Evolutionary conservation across 179 eudicot genomes (phyloP).

Genomic region (Drosera spatulata): DNA sequence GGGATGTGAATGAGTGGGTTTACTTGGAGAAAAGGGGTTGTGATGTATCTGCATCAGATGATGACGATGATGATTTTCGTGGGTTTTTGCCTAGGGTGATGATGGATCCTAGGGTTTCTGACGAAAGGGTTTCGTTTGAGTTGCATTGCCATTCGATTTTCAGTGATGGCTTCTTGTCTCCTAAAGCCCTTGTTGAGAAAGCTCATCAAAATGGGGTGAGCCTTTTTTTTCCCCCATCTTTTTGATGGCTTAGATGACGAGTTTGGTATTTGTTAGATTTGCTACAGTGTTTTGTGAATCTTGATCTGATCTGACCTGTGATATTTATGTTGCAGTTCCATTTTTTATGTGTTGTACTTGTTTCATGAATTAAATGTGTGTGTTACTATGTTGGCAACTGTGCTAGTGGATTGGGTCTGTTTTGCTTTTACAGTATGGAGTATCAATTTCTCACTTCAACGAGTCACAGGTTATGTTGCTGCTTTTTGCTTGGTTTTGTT

Average conservation of each 20-base stretch:
- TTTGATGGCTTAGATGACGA: neutral
- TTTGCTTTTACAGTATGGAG: too few relatives aligned
- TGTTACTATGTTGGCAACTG: too few relatives aligned
- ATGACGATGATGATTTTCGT: slow-evolving; percentile 18
- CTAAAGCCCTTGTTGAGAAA: slow-evolving; percentile 81
- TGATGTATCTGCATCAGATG: slow-evolving; percentile 6
- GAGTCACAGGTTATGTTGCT: too few relatives aligned
- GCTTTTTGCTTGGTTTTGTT: too few relatives aligned
- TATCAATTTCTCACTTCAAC: too few relatives aligned
- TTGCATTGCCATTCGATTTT: slow-evolving; percentile 83
- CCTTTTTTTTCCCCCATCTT: neutral
- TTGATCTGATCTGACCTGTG: too few relatives aligned
- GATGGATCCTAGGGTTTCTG: slow-evolving; percentile 26
- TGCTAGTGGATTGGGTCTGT: too few relatives aligned
- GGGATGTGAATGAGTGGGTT: slow-evolving; percentile 74
- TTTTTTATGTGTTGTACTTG: too few relatives aligned
- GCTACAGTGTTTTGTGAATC: neutral
- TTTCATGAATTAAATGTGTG: too few relatives aligned
- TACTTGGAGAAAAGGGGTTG: slow-evolving; percentile 17
- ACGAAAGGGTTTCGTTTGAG: slow-evolving; percentile 60
- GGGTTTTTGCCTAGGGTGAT: slow-evolving; percentile 31
- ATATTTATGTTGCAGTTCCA: too few relatives aligned
- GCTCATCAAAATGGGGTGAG: slow-evolving; percentile 91
- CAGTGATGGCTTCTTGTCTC: slow-evolving; percentile 91
- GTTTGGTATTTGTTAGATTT: neutral